Evolutionary conservation across 78 protist species (phyloP).

Genomic region (Neovahlkampfia damariscottae): DNA sequence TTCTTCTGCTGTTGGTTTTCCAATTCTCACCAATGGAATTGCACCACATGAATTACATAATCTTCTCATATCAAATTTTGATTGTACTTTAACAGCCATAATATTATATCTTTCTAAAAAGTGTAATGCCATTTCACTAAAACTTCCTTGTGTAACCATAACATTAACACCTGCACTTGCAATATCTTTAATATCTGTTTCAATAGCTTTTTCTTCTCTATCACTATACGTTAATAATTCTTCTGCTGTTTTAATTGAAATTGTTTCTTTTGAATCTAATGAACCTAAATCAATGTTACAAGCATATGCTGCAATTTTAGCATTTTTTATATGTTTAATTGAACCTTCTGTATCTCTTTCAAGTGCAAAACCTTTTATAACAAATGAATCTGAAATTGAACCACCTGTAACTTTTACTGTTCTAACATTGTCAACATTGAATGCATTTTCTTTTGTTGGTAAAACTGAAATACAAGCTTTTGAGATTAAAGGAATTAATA

Average conservation of each 20-base stretch:
- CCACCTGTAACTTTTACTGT: conserved; percentile 90
- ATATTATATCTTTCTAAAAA: conserved; percentile 68
- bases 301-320: conserved; percentile 86
- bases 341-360: conserved; percentile 52
- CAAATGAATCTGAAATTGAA: conserved; percentile 45
- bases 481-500: conserved; percentile 67
- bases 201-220: conserved; percentile 12
- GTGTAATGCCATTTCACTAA: conserved; percentile 94
- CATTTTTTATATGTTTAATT: conserved; percentile 53
- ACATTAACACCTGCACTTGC: conserved; percentile 86
- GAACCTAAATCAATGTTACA: conserved; percentile 68
- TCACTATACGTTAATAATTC: conserved; percentile 65
- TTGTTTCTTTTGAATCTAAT: conserved; percentile 95
- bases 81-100: conserved; percentile 66
- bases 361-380: conserved; percentile 84
- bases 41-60: conserved; percentile 82
- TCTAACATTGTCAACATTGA: conserved; percentile 96
- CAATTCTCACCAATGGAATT: conserved; percentile 70
- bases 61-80: conserved; percentile 95
- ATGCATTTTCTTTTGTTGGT: conserved; percentile 52
- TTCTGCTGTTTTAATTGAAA: conserved; percentile 75
- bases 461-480: conserved; percentile 73
- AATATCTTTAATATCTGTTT: conserved; percentile 53
- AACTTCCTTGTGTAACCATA: conserved; percentile 64
- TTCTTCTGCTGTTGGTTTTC: conserved; percentile 84